Percentiles rank a stretch among this genome's conserved stretches.
Conservation (phyloP, 441 rosid genomes). For the Adansonia madagascariensis region DNA sequence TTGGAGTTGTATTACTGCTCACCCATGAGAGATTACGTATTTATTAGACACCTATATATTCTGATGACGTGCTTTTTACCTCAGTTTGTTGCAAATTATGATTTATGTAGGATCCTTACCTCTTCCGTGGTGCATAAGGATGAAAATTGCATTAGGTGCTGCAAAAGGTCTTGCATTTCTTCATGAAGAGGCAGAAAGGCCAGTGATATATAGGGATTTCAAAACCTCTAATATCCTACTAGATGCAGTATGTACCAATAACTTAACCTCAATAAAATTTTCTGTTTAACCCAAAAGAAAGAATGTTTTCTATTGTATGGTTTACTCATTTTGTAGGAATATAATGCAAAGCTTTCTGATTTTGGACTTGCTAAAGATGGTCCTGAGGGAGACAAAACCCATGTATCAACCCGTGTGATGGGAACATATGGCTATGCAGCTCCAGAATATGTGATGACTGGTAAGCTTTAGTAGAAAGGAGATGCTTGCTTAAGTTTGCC, state of each 20-base stretch:
- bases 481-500: neutral
- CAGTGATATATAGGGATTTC: slow-evolving; percentile 89
- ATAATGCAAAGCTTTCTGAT: slow-evolving; percentile 88
- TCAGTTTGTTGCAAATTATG: too few species aligned
- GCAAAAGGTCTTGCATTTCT: slow-evolving; percentile 92
- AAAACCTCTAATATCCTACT: slow-evolving; percentile 87
- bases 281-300: neutral
- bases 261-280: neutral
- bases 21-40: too few species aligned
- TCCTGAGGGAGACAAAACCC: slow-evolving; percentile 91
- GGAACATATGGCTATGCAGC: slow-evolving; percentile 94
- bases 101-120: too few species aligned
- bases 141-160: slow-evolving; percentile 90
- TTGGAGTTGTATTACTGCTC: too few species aligned
- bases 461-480: slow-evolving; percentile 40
- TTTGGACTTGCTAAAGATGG: slow-evolving; percentile 95
- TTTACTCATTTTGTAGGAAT: slow-evolving; percentile 55
- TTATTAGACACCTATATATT: too few species aligned
- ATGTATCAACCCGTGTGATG: slow-evolving; percentile 92
- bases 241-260: slow-evolving; percentile 61
- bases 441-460: slow-evolving; percentile 92
- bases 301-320: neutral
- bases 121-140: slow-evolving; percentile 39
- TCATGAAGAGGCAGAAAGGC: slow-evolving; percentile 89
- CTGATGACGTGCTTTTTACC: too few species aligned